Percentiles rank a stretch among this genome's conserved stretches.
phyloP scores from a whole-genome alignment of 495 filamentous ascomycete species.

The Astrocystis sublimbata region DNA sequence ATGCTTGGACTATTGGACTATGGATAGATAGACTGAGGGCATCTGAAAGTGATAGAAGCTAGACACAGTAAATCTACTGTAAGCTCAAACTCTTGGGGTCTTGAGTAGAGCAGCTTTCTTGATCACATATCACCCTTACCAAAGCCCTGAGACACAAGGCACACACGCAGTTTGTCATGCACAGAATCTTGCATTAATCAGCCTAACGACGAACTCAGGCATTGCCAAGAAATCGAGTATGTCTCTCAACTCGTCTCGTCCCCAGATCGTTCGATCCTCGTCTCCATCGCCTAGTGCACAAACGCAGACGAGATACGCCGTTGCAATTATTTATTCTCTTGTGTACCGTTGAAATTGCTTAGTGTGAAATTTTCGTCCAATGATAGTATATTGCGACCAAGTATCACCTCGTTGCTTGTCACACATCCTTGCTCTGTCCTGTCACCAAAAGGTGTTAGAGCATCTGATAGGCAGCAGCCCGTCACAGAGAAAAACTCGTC shows the following conservation, averaged over 20 bases:
- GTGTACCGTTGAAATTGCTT: conserved; percentile 2
- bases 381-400: conserved; percentile 5
- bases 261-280: conserved; percentile 8
- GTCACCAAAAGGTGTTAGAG: not conserved
- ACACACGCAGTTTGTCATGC: not conserved
- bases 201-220: not conserved
- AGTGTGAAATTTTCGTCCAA: conserved; percentile 1
- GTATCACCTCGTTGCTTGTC: not conserved
- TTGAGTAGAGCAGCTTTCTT: not conserved
- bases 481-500: not conserved
- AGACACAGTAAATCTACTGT: not conserved
- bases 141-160: not conserved
- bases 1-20: too few relatives aligned
- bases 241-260: not conserved
- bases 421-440: not conserved
- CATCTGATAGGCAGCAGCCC: not conserved
- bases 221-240: not conserved
- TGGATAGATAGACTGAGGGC: too few relatives aligned
- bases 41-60: too few relatives aligned
- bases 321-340: too few relatives aligned
- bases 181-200: too few relatives aligned
- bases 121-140: not conserved
- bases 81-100: too few relatives aligned
- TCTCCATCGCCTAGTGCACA: conserved; percentile 6
- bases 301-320: conserved; percentile 1